phyloP scores from a whole-genome alignment of 495 filamentous ascomycete genomes.

The Aspergillus leporis region DNA sequence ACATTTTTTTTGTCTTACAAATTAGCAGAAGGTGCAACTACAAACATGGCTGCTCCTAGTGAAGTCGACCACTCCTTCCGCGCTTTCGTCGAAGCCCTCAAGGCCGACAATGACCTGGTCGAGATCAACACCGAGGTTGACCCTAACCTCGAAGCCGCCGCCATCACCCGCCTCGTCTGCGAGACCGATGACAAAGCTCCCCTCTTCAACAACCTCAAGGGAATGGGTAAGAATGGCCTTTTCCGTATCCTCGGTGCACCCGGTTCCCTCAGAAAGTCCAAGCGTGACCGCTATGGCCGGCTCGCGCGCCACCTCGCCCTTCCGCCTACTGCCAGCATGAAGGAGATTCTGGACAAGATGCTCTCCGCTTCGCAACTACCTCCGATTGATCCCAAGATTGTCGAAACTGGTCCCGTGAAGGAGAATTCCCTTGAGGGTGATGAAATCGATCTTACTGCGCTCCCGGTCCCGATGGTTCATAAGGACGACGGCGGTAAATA shows the following conservation, averaged over 20 bases:
- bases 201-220: slow-evolving; percentile 40
- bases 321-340: slow-evolving; percentile 25
- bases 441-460: slow-evolving; percentile 34
- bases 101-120: slow-evolving; percentile 35
- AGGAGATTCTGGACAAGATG: slow-evolving; percentile 34
- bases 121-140: slow-evolving; percentile 32
- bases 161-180: slow-evolving; percentile 37
- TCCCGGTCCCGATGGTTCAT: slow-evolving; percentile 37
- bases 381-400: slow-evolving; percentile 28
- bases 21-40: not conserved
- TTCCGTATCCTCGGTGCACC: slow-evolving; percentile 42
- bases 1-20: not conserved
- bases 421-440: slow-evolving; percentile 30
- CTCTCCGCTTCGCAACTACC: slow-evolving; percentile 18
- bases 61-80: slow-evolving; percentile 1
- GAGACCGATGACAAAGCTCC: slow-evolving; percentile 40
- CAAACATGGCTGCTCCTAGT: not conserved
- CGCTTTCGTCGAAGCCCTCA: slow-evolving; percentile 31
- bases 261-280: slow-evolving; percentile 24
- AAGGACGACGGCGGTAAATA: slow-evolving; percentile 40
- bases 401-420: slow-evolving; percentile 32
- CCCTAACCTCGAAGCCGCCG: slow-evolving; percentile 36
- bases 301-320: slow-evolving; percentile 34
- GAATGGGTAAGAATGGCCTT: slow-evolving; percentile 28
- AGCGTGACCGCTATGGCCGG: slow-evolving; percentile 27